Evolutionary conservation across 2,329 filamentous ascomycete species (phyloP).

Genomic region (Parafenestella ontariensis): DNA sequence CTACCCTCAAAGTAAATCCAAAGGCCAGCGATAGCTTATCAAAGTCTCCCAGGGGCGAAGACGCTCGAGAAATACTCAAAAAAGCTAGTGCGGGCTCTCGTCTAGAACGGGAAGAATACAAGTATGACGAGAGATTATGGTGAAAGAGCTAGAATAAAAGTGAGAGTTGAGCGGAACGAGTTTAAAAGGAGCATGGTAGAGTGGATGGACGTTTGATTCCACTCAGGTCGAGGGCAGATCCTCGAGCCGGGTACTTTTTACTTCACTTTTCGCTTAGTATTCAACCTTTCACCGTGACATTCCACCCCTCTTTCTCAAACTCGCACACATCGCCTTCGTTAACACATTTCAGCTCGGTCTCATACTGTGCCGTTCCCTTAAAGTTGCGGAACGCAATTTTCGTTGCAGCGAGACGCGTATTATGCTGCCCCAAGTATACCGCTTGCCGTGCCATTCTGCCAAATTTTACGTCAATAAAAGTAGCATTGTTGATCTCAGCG

Average conservation of each 20-base stretch:
- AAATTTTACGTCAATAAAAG: constrained; percentile 16
- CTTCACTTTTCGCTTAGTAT: not conserved
- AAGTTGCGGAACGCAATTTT: constrained; percentile 10
- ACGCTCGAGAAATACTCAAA: too few relatives aligned
- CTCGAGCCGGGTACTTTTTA: not conserved
- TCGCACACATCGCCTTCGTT: constrained; percentile 7
- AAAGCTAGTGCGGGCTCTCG: too few relatives aligned
- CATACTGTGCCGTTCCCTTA: constrained; percentile 6
- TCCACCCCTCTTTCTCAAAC: constrained; percentile 5
- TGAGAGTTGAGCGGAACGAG: not conserved
- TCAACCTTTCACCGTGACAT: not conserved
- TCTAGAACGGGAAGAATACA: too few relatives aligned
- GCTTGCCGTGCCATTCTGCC: constrained; percentile 5
- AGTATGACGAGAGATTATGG: too few relatives aligned
- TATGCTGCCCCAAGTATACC: constrained; percentile 6
- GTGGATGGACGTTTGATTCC: not conserved
- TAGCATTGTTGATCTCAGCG: constrained; percentile 18
- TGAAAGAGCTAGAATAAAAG: too few relatives aligned
- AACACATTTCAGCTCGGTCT: constrained; percentile 10
- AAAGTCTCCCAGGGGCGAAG: too few relatives aligned
- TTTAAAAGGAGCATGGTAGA: not conserved
- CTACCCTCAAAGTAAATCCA: too few relatives aligned
- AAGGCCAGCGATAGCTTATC: too few relatives aligned
- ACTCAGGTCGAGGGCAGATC: not conserved
- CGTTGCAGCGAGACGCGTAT: constrained; percentile 7